phyloP scores from a whole-genome alignment of 23 red algal species.

The Gracilaria caudata region DNA sequence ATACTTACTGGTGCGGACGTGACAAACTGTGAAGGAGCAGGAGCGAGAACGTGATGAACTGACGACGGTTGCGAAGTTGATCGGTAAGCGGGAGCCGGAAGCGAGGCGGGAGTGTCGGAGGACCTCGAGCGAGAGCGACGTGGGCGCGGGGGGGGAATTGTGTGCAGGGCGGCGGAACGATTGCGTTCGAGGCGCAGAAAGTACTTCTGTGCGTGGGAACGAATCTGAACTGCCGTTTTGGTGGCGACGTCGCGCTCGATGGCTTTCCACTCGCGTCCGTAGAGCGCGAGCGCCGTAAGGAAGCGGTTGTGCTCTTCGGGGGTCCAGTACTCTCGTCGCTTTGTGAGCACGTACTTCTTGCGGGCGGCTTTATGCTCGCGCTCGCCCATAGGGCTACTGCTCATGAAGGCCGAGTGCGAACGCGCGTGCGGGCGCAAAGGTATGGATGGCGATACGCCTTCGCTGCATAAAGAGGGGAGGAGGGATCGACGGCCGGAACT shows the following conservation, averaged over 20 bases:
- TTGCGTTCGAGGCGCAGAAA: slow-evolving; percentile 82
- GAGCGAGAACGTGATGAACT: background rate
- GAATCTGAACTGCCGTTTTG: slow-evolving; percentile 80
- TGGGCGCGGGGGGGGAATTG: slow-evolving; percentile 69
- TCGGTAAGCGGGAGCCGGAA: background rate
- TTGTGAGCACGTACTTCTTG: slow-evolving; percentile 89
- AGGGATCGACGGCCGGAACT: background rate
- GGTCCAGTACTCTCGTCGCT: slow-evolving; percentile 92
- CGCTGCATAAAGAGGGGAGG: background rate
- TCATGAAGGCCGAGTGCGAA: background rate
- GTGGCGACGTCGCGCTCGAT: slow-evolving; percentile 86
- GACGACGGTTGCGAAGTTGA: background rate
- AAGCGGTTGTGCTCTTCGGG: slow-evolving; percentile 86
- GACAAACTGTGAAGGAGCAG: background rate
- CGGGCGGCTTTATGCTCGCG: slow-evolving; percentile 44
- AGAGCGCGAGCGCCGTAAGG: slow-evolving; percentile 71
- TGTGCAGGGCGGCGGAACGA: slow-evolving; percentile 47
- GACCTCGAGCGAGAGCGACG: slow-evolving; percentile 52
- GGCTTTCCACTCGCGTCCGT: slow-evolving; percentile 93
- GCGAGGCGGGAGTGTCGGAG: slow-evolving; percentile 5
- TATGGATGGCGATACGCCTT: background rate
- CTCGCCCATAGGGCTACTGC: background rate
- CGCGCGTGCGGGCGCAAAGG: background rate
- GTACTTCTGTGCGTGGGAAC: slow-evolving; percentile 91
- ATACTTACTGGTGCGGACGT: slow-evolving; percentile 7